phyloP scores from a whole-genome alignment of 2,329 filamentous ascomycete species.

The Alternaria brassicae region DNA sequence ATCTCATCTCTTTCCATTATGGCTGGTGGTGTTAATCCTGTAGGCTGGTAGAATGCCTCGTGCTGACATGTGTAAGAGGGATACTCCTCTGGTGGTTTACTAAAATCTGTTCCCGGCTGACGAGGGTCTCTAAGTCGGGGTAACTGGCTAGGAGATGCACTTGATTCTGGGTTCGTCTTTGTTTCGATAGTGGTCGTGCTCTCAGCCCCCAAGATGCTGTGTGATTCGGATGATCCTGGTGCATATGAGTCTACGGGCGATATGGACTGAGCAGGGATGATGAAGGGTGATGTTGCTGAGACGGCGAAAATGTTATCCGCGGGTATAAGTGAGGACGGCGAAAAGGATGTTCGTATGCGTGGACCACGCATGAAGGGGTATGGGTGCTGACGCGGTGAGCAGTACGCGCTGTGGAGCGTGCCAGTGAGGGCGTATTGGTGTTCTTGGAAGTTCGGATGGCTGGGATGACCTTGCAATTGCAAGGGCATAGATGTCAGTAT shows the following conservation, averaged over 20 bases:
- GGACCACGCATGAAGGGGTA: conserved; percentile 17
- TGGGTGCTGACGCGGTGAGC: conserved; percentile 17
- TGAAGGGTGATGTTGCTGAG: conserved; percentile 32
- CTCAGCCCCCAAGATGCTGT: conserved; percentile 50
- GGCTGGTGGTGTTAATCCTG: conserved; percentile 38
- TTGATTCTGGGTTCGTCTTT: conserved; percentile 42
- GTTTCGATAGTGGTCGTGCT: conserved; percentile 34
- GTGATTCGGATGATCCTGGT: conserved; percentile 46
- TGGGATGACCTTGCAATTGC: conserved; percentile 1
- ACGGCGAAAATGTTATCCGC: conserved; percentile 18
- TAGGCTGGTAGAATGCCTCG: conserved; percentile 44
- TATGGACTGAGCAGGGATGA: conserved; percentile 33
- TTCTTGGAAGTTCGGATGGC: conserved; percentile 2
- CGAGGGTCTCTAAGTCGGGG: conserved; percentile 58
- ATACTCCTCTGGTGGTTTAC: conserved; percentile 51
- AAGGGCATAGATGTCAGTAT: conserved; percentile 9
- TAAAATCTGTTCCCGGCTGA: conserved; percentile 58
- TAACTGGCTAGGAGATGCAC: conserved; percentile 55
- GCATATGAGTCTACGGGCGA: conserved; percentile 44
- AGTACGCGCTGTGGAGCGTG: conserved; percentile 19
- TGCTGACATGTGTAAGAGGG: conserved; percentile 43
- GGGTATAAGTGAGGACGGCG: conserved; percentile 17
- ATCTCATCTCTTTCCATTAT: conserved; percentile 56
- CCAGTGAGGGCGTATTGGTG: conserved; percentile 16
- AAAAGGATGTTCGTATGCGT: conserved; percentile 18